Evolutionary conservation across 2,329 filamentous ascomycete species (phyloP), one percentile per base, ranked within the genome.

Genomic region (Blastomyces percursus): DNA sequence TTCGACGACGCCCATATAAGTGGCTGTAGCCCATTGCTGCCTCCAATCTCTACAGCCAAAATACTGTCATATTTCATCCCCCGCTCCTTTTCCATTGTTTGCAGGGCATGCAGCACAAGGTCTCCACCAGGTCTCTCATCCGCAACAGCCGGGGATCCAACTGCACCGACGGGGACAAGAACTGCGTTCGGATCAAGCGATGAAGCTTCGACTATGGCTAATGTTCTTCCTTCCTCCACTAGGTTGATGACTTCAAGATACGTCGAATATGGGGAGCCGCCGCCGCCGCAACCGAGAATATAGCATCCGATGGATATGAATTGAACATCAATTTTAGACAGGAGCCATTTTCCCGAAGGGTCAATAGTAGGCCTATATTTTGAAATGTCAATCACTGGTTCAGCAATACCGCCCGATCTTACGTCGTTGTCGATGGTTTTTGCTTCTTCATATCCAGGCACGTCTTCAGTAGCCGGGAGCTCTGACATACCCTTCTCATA

Each of bases 71-170:
- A 75, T 75, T 76, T 72, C 19, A 73, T 69, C 6, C 65, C 65
- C 40, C 69, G 63, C 11, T 70, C 59, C 44, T 65, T 68, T 60
- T 70, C 65, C 46, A 68, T 64, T 2, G 77, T 81, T 0, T 81
- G 77, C 55, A 79, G 63, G 12, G 71, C 66, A 11, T 66, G 64
- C 52, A 67, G 64, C n/a, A 72, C 63, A 52, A 70, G 67, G 21
- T 61, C 64, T 24, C 71, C 71, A 11, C 67, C 65, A 9, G 68
- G 64, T 40, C 71, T 61, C 61, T 73, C 71, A 24, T 68, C 67
- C 24, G 68, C 66, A 19, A 72, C 71, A n/a, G 67, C 70, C 14
- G 71, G 72, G 19, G 81, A 83, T 38, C 84, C 84, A 65, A 80
- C 83, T 6, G 81, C 83, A 79, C 81, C 44, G 2, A 61, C 50